Evolutionary conservation across 352 stramenopile genomes (phyloP).

Genomic region (Bremia lactucae): DNA sequence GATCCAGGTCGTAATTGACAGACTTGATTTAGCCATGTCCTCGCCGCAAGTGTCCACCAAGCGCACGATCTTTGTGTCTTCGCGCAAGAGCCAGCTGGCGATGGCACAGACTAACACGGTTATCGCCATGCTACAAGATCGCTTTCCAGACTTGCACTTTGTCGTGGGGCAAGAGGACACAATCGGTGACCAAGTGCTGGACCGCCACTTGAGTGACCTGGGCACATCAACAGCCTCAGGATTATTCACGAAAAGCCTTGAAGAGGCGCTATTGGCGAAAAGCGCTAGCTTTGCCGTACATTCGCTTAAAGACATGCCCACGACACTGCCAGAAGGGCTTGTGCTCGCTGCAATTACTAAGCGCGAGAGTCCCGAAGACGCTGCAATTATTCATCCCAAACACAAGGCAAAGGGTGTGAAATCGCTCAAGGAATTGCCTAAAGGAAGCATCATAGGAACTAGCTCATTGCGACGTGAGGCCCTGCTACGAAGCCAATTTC

Average conservation of each 20-base stretch:
- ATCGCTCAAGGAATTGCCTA: slow-evolving; percentile 45
- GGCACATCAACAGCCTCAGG: slow-evolving; percentile 56
- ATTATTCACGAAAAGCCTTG: slow-evolving; percentile 85
- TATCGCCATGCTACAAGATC: slow-evolving; percentile 62
- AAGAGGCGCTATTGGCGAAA: slow-evolving; percentile 59
- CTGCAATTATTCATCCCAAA: slow-evolving; percentile 73
- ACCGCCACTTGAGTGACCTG: slow-evolving; percentile 67
- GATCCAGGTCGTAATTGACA: no score
- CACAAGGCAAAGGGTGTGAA: slow-evolving; percentile 58
- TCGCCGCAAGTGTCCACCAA: no score
- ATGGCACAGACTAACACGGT: slow-evolving; percentile 84
- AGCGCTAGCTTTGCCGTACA: slow-evolving; percentile 77
- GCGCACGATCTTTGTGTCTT: slow-evolving; percentile 72
- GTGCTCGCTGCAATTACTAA: slow-evolving; percentile 75
- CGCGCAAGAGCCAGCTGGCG: slow-evolving; percentile 80
- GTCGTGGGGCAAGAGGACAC: slow-evolving; percentile 74
- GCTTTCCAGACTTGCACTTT: slow-evolving; percentile 58
- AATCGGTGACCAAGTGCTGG: slow-evolving; percentile 70
- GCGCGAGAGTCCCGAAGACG: slow-evolving; percentile 76
- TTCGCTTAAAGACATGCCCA: slow-evolving; percentile 87
- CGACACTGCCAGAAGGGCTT: slow-evolving; percentile 60
- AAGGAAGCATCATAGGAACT: slow-evolving; percentile 67
- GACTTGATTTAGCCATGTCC: no score
- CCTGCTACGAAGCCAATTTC: slow-evolving; percentile 53
- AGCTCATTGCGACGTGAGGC: slow-evolving; percentile 78